Base-by-base conservation (phyloP, 495 filamentous ascomycete species). In the Penicillium antarcticum region DNA sequence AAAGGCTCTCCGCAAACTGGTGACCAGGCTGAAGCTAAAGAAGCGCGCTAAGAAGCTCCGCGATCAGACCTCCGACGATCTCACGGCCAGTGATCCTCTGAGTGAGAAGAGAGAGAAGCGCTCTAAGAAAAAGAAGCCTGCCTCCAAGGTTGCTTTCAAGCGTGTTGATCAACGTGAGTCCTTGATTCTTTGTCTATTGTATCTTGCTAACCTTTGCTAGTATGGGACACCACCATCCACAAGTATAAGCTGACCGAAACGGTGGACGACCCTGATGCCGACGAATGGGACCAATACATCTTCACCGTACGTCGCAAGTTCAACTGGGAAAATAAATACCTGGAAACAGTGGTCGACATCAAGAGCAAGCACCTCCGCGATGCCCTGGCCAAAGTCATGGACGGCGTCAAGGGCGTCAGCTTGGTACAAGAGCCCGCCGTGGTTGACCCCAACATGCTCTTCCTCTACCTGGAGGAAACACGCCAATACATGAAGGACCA, bases 291-390 rank as follows among this genome's bases (percentile, higher is more conserved):
- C 56, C 82, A 92, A 51, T 94, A 87, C 63, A 78, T 92, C 38
- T 96, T 96, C 70, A 90, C 88, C 26, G 88, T 95, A 10, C 83
- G 91, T 35, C 83, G 91, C 48, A 86, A 83, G 43, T 95, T 95
- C 61, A 84, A 91, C 62, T 92, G 87, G 84, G 87, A 96, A 59
- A 88, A 90, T 56, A 92, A 92, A 61, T 92, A 91, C 62, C 72
- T 80, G 51, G 79, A 84, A 24, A 94, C 89, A 0, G 74, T 85
- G 19, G 82, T 96, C 32, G 89, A 95, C 58, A 88, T 96, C 68
- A 95, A 95, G 70, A 92, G 88, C 54, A 88, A 88, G 54, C 72
- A 80, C 45, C 77, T 96, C 4, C 85, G 85, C 9, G 85, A 90
- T 48, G 84, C 83, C 17, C 73, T 96, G 12, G 72, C 76, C 45